Base-by-base conservation (phyloP, 169 alveolate species). In the Plasmodium chabaudi region DNA sequence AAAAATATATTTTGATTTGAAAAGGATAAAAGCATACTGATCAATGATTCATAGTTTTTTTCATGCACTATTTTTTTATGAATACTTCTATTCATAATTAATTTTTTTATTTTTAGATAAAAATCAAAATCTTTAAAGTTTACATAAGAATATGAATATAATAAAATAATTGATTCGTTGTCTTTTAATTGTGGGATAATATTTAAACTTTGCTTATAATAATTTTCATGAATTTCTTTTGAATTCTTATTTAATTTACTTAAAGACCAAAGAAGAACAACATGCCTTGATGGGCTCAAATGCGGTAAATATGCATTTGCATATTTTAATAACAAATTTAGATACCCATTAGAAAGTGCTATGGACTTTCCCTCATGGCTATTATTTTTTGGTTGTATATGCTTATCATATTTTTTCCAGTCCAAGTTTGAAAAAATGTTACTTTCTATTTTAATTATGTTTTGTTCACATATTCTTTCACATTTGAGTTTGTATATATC, bases 221-320 rank as follows among this genome's bases (percentile, higher is more conserved):
- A 86, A 5, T 53, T 49, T 39, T 86, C 61, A 61, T 82, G 90
- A 19, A 65, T 9, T 47, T 59, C 70, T 46, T 86, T 86, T 68
- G 23, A 34, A 25, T 71, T 27, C 59, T 86, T 86, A 57, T 70
- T 86, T 46, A 86, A 23, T 72, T 86, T 86, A 25, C 91, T 70
- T 59, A 86, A 70, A 6, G 91, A 56, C 91, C 91, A 86, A 47
- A 86, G 56, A 49, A 86, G 75, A 12, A 86, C 39, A 34, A 86
- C 87, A 86, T 69, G 71, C 7, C 91, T 63, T 9, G 91, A 86
- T 6, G 91, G 87, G 21, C 46, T 70, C 47, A 71, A 21, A 10
- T 55, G 27, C 10, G 86, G 75, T 15, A 86, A 86, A 86, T 44
- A 86, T 17, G 46, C 25, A 13, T 86, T 56, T 25, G 91, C 91